Evolutionary conservation across 768 basidiomycete genomes (phyloP).

Genomic region (Hysterangium stoloniferum): DNA sequence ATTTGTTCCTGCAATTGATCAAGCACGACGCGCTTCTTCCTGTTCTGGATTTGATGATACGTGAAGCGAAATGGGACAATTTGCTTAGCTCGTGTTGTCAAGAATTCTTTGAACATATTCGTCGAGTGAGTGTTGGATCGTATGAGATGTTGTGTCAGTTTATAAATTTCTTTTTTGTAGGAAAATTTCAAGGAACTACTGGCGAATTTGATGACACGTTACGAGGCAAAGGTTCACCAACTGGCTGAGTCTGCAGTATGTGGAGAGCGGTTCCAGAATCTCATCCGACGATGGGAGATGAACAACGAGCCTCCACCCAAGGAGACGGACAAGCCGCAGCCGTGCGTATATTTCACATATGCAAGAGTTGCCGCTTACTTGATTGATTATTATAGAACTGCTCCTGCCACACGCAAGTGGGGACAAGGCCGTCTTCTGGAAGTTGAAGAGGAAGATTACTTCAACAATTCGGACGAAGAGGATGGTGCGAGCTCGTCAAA

Average conservation of each 20-base stretch:
- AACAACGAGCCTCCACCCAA: slow-evolving; percentile 74
- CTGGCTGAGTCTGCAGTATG: slow-evolving; percentile 56
- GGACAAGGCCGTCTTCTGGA: slow-evolving; percentile 46
- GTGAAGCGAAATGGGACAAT: slow-evolving; percentile 84
- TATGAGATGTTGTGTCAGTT: background rate
- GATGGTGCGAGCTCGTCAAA: slow-evolving; percentile 34
- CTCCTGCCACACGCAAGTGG: slow-evolving; percentile 19
- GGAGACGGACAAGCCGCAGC: slow-evolving; percentile 41
- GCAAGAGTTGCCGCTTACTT: background rate
- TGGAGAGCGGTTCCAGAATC: slow-evolving; percentile 57
- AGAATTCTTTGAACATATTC: slow-evolving; percentile 90
- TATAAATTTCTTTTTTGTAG: slow-evolving; percentile 28
- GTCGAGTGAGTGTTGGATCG: slow-evolving; percentile 51
- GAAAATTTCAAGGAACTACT: slow-evolving; percentile 87
- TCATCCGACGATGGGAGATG: slow-evolving; percentile 84
- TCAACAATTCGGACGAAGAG: slow-evolving; percentile 84
- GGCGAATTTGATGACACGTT: slow-evolving; percentile 71
- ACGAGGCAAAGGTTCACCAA: slow-evolving; percentile 55
- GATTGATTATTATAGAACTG: slow-evolving; percentile 5
- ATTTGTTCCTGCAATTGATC: slow-evolving; percentile 64
- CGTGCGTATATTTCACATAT: slow-evolving; percentile 31
- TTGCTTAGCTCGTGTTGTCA: slow-evolving; percentile 91
- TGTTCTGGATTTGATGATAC: slow-evolving; percentile 74
- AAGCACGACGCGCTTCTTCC: slow-evolving; percentile 82
- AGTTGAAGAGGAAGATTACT: slow-evolving; percentile 87